Percentiles rank a stretch among this genome's conserved stretches.
These are phyloP conservation scores for Trichoderma sp. DNA, from an alignment of 2,329 filamentous ascomycete genomes.

Conservation along the genomic window DNA sequence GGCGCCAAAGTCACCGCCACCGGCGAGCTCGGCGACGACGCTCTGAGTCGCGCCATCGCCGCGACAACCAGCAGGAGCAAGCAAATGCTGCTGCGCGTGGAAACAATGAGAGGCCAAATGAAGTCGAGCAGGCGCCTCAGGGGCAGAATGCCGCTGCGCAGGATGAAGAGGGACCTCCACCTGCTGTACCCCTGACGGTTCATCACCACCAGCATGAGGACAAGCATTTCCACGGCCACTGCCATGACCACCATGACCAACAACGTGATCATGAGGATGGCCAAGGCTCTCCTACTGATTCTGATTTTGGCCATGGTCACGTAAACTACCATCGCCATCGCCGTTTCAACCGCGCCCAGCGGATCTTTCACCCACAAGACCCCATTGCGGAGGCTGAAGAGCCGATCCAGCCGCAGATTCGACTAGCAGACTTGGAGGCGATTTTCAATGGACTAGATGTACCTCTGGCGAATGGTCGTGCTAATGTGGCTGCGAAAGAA, in stretches of 20 bases:
- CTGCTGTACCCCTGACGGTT: neutral
- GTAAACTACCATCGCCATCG: slow-evolving; percentile 3
- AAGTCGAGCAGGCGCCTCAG: neutral
- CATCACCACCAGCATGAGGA: slow-evolving; percentile 20
- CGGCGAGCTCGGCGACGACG: neutral
- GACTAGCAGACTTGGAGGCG: neutral
- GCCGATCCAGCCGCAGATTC: neutral
- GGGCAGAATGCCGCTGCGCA: neutral
- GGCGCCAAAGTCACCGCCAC: neutral
- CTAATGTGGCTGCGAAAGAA: neutral
- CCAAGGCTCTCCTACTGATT: neutral
- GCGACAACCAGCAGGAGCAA: neutral
- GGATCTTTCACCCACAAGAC: neutral
- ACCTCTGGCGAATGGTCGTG: neutral
- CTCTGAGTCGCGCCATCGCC: neutral
- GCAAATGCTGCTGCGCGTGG: neutral
- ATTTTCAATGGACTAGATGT: neutral
- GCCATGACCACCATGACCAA: neutral
- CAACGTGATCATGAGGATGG: neutral
- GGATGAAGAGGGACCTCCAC: neutral
- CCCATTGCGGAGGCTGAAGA: neutral
- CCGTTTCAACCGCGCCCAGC: neutral
- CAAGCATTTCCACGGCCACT: slow-evolving; percentile 10
- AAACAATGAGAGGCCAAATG: neutral
- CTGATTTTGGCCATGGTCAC: neutral